A percentile compares a stretch with the other conserved stretches of the same genome.
These are phyloP conservation scores for Metschnikowia anglica DNA, from an alignment of 805 yeast genomes.

Conservation along the genomic window DNA sequence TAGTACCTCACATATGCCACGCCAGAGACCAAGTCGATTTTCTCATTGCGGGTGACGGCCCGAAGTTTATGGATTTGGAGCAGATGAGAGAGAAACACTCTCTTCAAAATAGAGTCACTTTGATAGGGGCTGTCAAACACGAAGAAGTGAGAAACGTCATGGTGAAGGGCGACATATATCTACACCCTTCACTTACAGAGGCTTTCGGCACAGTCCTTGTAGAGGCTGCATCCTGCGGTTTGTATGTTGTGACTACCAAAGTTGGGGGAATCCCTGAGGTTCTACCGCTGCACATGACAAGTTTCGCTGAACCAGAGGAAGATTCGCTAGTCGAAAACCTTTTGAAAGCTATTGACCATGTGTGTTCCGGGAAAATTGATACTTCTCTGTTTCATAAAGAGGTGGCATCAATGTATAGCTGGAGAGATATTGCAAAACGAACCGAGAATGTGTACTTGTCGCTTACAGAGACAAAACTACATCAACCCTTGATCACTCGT, in stretches of 20 bases:
- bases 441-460: constrained; percentile 79
- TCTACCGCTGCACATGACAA: constrained; percentile 88
- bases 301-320: constrained; percentile 85
- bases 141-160: constrained; percentile 91
- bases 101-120: constrained; percentile 81
- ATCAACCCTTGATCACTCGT: constrained; percentile 57
- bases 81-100: constrained; percentile 89
- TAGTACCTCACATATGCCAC: constrained; percentile 80
- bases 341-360: constrained; percentile 60
- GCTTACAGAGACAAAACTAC: constrained; percentile 37
- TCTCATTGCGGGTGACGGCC: constrained; percentile 95
- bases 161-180: constrained; percentile 89
- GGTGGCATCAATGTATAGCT: constrained; percentile 80
- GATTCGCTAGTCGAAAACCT: constrained; percentile 75
- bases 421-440: constrained; percentile 84
- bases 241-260: constrained; percentile 87
- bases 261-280: constrained; percentile 99
- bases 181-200: constrained; percentile 92
- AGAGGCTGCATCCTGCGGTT: constrained; percentile 96
- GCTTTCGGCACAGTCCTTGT: constrained; percentile 97
- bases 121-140: constrained; percentile 85
- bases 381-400: constrained; percentile 76
- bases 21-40: constrained; percentile 65
- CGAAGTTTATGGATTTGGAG: constrained; percentile 87
- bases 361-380: constrained; percentile 60